Percentiles rank a stretch among this genome's conserved stretches.
These are phyloP conservation scores for Eimeria falciformis DNA, from an alignment of 169 alveolate genomes.

Conservation along the genomic window DNA sequence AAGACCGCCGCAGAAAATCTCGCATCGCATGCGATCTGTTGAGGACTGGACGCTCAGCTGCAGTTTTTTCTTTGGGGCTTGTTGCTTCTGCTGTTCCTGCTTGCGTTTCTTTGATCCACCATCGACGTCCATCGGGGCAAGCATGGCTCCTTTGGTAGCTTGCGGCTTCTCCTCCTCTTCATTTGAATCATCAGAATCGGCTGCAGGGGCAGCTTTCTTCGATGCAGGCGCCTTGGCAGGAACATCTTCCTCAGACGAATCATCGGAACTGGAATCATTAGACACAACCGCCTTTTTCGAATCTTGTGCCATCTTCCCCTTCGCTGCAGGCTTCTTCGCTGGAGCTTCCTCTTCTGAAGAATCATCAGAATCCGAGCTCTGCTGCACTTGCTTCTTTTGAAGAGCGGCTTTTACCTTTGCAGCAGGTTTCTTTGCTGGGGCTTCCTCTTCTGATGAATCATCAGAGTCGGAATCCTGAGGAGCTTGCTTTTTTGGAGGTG, in stretches of 20 bases:
- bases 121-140: constrained; percentile 42
- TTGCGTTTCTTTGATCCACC: constrained; percentile 66
- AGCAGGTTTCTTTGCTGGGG: constrained; percentile 50
- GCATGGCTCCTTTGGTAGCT: neutral
- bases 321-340: neutral
- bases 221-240: neutral
- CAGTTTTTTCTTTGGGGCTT: constrained; percentile 79
- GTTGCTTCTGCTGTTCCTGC: constrained; percentile 64
- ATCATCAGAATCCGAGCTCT: constrained; percentile 30
- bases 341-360: constrained; percentile 9
- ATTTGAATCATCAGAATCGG: too few species aligned
- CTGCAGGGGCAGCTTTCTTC: neutral
- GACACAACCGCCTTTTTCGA: constrained; percentile 27
- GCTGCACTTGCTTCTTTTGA: constrained; percentile 3
- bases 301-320: neutral
- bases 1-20: constrained; percentile 92
- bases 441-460: neutral
- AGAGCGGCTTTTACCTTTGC: constrained; percentile 37
- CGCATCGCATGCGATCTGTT: constrained; percentile 80
- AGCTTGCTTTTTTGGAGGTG: constrained; percentile 20
- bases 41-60: constrained; percentile 78
- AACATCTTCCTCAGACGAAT: neutral
- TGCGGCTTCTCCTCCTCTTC: neutral
- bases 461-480: constrained; percentile 32
- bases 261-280: constrained; percentile 7